Base-by-base conservation (phyloP, 495 filamentous ascomycete genomes). In the Penicillium pulvis region DNA sequence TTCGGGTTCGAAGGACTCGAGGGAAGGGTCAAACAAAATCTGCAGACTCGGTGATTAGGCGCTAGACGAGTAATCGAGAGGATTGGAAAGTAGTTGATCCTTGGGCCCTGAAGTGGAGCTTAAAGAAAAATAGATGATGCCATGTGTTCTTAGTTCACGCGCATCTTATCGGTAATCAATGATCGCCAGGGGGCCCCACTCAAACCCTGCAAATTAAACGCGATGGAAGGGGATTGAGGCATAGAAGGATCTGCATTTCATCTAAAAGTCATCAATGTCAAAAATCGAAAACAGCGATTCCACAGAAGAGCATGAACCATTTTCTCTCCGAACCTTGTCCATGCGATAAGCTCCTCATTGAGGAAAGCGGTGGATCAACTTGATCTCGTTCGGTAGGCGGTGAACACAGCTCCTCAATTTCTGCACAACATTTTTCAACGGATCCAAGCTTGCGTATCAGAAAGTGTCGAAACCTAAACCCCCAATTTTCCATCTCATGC, bases 81-180 rank as follows among this genome's bases (percentile, higher is more conserved):
- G 4, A 19, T 23, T 17, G 17, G 20, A 12, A 24, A 53, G 17
- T 43, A 3, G 16, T 7, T 51, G 36, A n/a, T 35, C 39, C 33
- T 55, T 54, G 12, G 31, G 30, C 45, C 39, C 54, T 51, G 57
- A 47, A 41, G 43, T 31, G 43, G 20, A 51, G 39, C 10, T 43
- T 55, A 39, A 62, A 43, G 51, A 52, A 42, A 62, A 49, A 51
- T 46, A 55, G 65, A 75, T 72, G 65, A 74, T 70, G 72, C 72
- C 71, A 77, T 72, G 67, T 77, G 72, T 77, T 76, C 73, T 75
- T 72, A 70, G 62, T 53, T 61, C 54, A 11, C 57, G 33, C 44
- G 28, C 26, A 56, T 54, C 60, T 63, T 61, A 62, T 68, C 65
- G 57, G 61, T 43, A 59, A 51, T 59, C 46, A 51, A 26, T 45